Evolutionary conservation across 2,329 filamentous ascomycete genomes (phyloP), one percentile per base, ranked within the genome.

Genomic region (Sporothrix sp.): DNA sequence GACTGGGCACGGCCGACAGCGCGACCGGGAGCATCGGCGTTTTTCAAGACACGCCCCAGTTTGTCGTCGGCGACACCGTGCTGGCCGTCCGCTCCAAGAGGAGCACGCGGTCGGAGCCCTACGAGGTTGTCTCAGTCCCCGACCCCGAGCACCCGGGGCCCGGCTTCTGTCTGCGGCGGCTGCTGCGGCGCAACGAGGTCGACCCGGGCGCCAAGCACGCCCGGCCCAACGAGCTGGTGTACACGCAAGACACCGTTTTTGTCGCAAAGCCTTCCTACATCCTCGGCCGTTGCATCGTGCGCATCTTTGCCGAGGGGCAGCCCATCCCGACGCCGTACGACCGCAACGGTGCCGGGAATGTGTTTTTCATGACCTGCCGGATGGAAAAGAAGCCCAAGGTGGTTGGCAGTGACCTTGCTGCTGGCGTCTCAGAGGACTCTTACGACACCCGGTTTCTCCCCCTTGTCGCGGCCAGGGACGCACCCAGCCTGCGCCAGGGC

Each of bases 321-420:
- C 51, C 59, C 0, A 71, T 90, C 3, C 74, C 78, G 0, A 65
- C 71, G 0, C 85, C 85, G 0, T 93, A 89, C 61, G 69, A 80
- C 56, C 71, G 78, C 1, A 67, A 75, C 18, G 87, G 87, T 0
- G 75, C 74, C 0, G 84, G 82, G 0, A 79, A 85, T 54, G 73
- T 75, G 14, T 91, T 84, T 60, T 85, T 73, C 53, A 72, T 88
- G 9, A 78, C 73, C 0, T 69, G 57, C 38, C 28, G 33, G 4
- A 7, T 42, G 14, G 14, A 40, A 2, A 47, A 30, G n/a, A 25
- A 44, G 37, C 9, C 11, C 8, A n/a, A 27, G 14, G 25, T 23
- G 7, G 7, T 18, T 9, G n/a, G 20, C 35, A 33, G 13, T 33
- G 11, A 13, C 32, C 11, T 13, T 10, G 32, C 32, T 6, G 7